A percentile compares a stretch with the other conserved stretches of the same genome.
Evolutionary conservation across 1,284 basidiomycete genomes (phyloP).

Genomic region (Naganishia albida): DNA sequence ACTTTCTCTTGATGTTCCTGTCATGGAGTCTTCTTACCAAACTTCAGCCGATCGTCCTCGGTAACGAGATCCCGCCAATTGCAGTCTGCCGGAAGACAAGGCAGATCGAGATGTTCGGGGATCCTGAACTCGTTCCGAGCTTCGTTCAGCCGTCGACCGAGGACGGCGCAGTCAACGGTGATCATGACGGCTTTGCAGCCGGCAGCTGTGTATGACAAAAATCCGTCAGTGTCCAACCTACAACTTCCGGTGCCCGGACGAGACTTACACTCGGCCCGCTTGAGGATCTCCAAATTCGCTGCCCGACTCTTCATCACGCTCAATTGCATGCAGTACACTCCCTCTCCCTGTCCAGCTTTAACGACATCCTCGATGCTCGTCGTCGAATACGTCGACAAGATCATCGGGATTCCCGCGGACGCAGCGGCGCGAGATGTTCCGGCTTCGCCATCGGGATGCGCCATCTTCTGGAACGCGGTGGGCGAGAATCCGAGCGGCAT

Average conservation of each 20-base stretch:
- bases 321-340: conserved; percentile 40
- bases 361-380: conserved; percentile 41
- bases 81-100: neutral
- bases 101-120: neutral
- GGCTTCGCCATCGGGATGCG: conserved; percentile 42
- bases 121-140: neutral
- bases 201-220: neutral
- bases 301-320: conserved; percentile 38
- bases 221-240: too few species aligned
- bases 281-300: conserved; percentile 37
- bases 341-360: conserved; percentile 29
- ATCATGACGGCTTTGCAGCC: neutral
- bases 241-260: too few species aligned
- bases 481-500: conserved; percentile 45
- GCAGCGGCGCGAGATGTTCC: conserved; percentile 41
- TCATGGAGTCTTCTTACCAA: neutral
- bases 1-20: neutral
- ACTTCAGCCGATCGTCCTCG: neutral
- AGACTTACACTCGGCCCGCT: conserved; percentile 35
- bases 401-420: conserved; percentile 38
- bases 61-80: conserved; percentile 1
- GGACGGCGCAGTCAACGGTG: conserved; percentile 2
- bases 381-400: conserved; percentile 44
- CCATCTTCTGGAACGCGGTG: conserved; percentile 43
- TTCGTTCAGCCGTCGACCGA: conserved; percentile 7